Percentiles rank a stretch among this genome's conserved stretches.
These are phyloP conservation scores for Iodosphaeria phyllophila DNA, from an alignment of 2,329 filamentous ascomycete species.

Conservation along the genomic window DNA sequence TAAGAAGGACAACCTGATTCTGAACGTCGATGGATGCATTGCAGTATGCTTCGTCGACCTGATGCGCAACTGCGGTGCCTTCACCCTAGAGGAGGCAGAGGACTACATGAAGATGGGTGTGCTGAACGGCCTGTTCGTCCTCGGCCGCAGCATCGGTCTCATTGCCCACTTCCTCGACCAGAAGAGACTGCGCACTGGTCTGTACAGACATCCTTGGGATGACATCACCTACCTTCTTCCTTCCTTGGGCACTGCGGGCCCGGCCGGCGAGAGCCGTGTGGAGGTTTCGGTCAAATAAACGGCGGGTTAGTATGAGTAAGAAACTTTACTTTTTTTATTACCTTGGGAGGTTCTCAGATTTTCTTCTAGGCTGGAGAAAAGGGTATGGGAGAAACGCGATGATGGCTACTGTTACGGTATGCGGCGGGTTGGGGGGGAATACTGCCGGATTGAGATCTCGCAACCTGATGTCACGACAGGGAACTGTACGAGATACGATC, in stretches of 20 bases:
- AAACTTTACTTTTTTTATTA: no score
- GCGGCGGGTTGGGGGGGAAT: no score
- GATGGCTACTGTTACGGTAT: no score
- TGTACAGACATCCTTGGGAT: slow-evolving; percentile 99
- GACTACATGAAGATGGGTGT: slow-evolving; percentile 99
- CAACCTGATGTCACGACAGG: no score
- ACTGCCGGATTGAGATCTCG: no score
- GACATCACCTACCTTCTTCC: slow-evolving; percentile 92
- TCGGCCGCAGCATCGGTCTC: slow-evolving; percentile 91
- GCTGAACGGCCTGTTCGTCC: slow-evolving; percentile 96
- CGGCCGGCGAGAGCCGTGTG: slow-evolving; percentile 70
- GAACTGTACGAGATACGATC: no score
- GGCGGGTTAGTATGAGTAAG: no score
- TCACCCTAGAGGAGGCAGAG: slow-evolving; percentile 89
- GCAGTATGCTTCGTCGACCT: slow-evolving; percentile 98
- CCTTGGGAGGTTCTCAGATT: no score
- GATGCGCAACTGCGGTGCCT: slow-evolving; percentile 92
- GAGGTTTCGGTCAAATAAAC: slow-evolving; percentile 57
- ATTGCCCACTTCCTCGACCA: slow-evolving; percentile 99
- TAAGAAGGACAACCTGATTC: slow-evolving; percentile 99
- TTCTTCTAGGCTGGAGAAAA: no score
- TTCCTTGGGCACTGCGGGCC: slow-evolving; percentile 50
- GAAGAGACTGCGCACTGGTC: slow-evolving; percentile 94
- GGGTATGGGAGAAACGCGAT: no score
- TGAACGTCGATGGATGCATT: slow-evolving; percentile 96